phyloP scores from a whole-genome alignment of 768 basidiomycete genomes.

The Trametes gibbosa region DNA sequence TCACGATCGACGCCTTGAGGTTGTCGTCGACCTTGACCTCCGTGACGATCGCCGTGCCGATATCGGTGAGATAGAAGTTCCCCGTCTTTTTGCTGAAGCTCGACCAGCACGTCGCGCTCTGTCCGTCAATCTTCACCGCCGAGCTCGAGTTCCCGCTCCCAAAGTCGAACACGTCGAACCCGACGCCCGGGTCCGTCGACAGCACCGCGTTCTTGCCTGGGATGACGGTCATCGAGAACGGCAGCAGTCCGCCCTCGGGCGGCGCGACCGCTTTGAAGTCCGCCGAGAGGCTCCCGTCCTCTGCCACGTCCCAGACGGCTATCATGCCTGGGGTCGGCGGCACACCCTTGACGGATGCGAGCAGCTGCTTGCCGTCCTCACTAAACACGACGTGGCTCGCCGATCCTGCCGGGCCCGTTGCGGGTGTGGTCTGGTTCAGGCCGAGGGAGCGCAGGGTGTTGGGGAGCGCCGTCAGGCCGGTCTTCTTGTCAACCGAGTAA shows the following conservation, averaged over 20 bases:
- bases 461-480: slow-evolving; percentile 38
- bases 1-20: slow-evolving; percentile 44
- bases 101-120: slow-evolving; percentile 32
- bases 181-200: slow-evolving; percentile 29
- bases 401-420: slow-evolving; percentile 45
- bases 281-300: slow-evolving; percentile 43
- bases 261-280: slow-evolving; percentile 39
- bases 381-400: slow-evolving; percentile 46
- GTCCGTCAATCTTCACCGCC: slow-evolving; percentile 26
- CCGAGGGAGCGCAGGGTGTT: slow-evolving; percentile 42
- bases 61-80: slow-evolving; percentile 33
- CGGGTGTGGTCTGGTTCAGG: slow-evolving; percentile 51
- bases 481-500: slow-evolving; percentile 41
- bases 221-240: slow-evolving; percentile 44
- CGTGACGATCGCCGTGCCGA: slow-evolving; percentile 32
- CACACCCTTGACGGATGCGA: slow-evolving; percentile 49
- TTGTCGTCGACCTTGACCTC: slow-evolving; percentile 47
- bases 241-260: slow-evolving; percentile 41
- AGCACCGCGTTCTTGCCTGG: slow-evolving; percentile 31
- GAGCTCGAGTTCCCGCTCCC: slow-evolving; percentile 17
- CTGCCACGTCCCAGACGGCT: slow-evolving; percentile 46
- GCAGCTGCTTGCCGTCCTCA: slow-evolving; percentile 42
- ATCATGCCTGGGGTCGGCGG: slow-evolving; percentile 48
- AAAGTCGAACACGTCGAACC: slow-evolving; percentile 32
- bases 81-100: slow-evolving; percentile 30